Evolutionary conservation across 768 basidiomycete species (phyloP), one percentile per base, ranked within the genome.

Genomic region (Crepidotus variabilis): DNA sequence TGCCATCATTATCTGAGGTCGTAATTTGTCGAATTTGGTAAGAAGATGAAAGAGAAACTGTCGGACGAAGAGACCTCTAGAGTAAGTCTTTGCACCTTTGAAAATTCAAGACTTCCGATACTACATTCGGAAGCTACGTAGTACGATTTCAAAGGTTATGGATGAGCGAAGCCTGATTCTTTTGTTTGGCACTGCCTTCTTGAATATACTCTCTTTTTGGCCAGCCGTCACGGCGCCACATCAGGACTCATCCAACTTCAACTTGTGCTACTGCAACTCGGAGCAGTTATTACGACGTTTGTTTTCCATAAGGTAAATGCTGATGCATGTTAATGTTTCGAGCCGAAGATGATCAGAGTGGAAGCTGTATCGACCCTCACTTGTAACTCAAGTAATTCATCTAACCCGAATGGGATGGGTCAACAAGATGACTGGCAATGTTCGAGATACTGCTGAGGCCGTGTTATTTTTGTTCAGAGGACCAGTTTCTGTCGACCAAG

Each of bases 381-480:
- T 50, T 64, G 53, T 58, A 61, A 55, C 28, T 28, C 50, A 35
- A 33, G 23, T 46, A 55, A 55, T 55, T 57, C 56, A 50, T 52
- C 46, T 63, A 58, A 52, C 43, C 57, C 53, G 58, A 63, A 55
- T 59, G 61, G 51, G 60, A 76, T 72, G 87, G 88, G 86, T 88
- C 75, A 81, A 80, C 60, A 67, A 81, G 90, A 78, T 81, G 91
- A 92, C 89, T 74, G 67, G 58, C 65, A 76, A 75, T 84, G 89
- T 90, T 91, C 90, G 79, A 85, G 91, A 93, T 94, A 94, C 91
- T 94, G 84, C 90, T 94, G 91, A 93, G 72, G 74, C 75, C 59
- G 67, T 68, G 50, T 55, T 47, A 55, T 33, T 47, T 61, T 56
- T 56, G 50, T 28, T 28, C 28, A 3, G 8, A 28, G 50, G 11